phyloP scores from a whole-genome alignment of 148 eudicot species.

The Camellia lanceoleosa region DNA sequence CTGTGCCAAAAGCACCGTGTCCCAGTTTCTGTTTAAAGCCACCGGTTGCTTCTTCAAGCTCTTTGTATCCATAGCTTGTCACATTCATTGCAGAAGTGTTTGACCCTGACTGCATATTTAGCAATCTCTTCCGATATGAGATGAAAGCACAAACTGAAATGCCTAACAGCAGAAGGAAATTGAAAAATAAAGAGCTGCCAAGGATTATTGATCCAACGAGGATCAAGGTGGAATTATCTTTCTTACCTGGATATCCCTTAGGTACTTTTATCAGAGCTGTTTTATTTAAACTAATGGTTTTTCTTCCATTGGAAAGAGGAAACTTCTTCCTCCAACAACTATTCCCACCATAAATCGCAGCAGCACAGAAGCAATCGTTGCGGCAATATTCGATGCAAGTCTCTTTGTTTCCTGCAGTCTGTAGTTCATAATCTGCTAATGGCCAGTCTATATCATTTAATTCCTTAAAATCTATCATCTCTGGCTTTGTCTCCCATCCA shows the following conservation, averaged over 20 bases:
- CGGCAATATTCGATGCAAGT: conserved; percentile 17
- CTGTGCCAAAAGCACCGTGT: conserved; percentile 30
- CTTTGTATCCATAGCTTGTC: no score
- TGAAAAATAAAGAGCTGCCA: not conserved
- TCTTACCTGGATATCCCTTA: not conserved
- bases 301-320: conserved; percentile 30
- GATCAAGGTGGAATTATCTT: not conserved
- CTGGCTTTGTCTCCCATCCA: not conserved
- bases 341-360: conserved; percentile 14
- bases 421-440: not conserved
- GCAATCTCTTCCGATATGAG: no score
- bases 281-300: conserved; percentile 9
- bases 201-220: not conserved
- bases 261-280: conserved; percentile 25
- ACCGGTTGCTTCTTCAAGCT: no score
- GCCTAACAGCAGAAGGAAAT: no score
- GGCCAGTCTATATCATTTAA: not conserved
- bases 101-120: no score
- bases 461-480: not conserved
- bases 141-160: no score
- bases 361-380: conserved; percentile 36
- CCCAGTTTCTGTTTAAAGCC: conserved; percentile 10
- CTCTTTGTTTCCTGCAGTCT: conserved; percentile 8
- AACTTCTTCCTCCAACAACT: conserved; percentile 32
- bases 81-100: no score